These are phyloP conservation scores for Phaeosphaeria sp. DNA, from an alignment of 2,329 filamentous ascomycete genomes.

Conservation along the genomic window DNA sequence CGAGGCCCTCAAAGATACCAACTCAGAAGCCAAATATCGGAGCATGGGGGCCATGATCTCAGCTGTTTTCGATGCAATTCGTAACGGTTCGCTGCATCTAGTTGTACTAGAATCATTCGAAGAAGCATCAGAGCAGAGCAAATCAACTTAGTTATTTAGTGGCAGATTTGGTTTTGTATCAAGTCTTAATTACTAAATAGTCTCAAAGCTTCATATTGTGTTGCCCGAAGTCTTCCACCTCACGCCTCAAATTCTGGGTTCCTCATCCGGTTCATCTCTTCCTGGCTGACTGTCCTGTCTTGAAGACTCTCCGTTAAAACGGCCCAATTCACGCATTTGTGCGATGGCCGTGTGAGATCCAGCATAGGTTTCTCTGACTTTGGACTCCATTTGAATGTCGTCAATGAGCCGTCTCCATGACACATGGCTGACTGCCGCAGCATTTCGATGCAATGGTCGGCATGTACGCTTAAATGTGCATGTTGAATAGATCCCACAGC, in stretches of 20 bases:
- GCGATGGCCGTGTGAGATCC: background rate
- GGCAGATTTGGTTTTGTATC: too few species aligned
- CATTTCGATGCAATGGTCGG: constrained; percentile 2
- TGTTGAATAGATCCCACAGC: background rate
- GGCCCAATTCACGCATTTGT: constrained; percentile 2
- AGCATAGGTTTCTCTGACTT: background rate
- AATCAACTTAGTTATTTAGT: background rate
- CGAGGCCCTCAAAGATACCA: background rate
- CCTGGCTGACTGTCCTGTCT: background rate
- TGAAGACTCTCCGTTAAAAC: background rate
- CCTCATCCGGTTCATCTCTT: background rate
- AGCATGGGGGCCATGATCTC: constrained; percentile 16
- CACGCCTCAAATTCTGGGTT: background rate
- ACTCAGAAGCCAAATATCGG: constrained; percentile 4
- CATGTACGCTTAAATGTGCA: background rate
- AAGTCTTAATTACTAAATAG: too few species aligned
- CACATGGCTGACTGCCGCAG: background rate
- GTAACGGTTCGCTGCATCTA: constrained; percentile 13
- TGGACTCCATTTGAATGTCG: constrained; percentile 2
- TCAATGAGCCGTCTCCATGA: constrained; percentile 2
- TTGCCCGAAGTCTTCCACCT: background rate
- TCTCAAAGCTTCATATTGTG: too few species aligned
- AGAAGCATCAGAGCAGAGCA: background rate
- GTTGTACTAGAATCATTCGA: constrained; percentile 10
- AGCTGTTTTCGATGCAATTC: constrained; percentile 16